Evolutionary conservation across 495 filamentous ascomycete species (phyloP), one percentile per base, ranked within the genome.

Genomic region (Cryomyces minteri): DNA sequence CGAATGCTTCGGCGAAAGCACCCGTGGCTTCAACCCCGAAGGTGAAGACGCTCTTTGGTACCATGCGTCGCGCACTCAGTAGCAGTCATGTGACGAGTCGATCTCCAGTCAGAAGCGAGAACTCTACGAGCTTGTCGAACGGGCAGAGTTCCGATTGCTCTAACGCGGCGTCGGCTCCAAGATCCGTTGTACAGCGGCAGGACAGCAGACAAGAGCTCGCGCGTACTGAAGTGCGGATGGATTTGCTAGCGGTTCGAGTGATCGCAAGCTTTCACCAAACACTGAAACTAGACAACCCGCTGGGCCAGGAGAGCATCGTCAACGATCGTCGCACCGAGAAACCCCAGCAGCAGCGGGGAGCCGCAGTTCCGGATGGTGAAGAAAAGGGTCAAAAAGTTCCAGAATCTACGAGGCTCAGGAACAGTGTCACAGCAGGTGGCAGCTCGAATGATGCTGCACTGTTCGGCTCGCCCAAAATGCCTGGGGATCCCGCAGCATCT

Each of bases 41-140:
- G 1, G 79, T 96, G 67, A 84, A 78, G 59, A 90, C 77, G 51
- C 67, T 96, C 4, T 69, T 98, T 40, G 88, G 88, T 0, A 86
- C 80, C 49, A 84, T 96, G 32, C 80, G 84, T 39, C 82, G 88
- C 33, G 88, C 79, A n/a, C 59, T 95, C 18, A 25, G 18, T 41
- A 84, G 87, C 52, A 84, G 73, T 9, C 8, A 37, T 1, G 9
- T 0, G 34, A 37, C 1, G 8, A 12, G 34, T 37, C 12, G 12
- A 9, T 9, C 1, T 3, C 34, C 34, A 9, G 9, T 9, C 37
- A 25, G 33, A 14, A 33, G 30, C 43, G 48, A 43, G 43, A 48
- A 38, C 39, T 41, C 12, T 9, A 37, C 34, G 8, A 9, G 5
- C 29, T 9, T 37, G 8, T 44, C 51, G 1, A 41, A 48, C 18